Base-by-base conservation (phyloP, 108 stramenopile genomes). In the Chaetoceros muelleri region DNA sequence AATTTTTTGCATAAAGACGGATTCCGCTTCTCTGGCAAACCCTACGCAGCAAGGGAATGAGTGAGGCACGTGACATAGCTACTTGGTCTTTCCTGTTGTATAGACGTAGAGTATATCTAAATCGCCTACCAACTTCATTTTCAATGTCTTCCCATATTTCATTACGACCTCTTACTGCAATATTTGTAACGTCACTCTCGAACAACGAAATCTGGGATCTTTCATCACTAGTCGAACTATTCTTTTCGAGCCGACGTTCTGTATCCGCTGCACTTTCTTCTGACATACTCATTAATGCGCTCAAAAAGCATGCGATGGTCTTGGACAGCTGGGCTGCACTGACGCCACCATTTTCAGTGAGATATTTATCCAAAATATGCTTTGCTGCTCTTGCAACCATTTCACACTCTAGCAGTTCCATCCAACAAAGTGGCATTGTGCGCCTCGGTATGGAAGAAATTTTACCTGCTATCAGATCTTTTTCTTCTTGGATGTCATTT, bases 371-470 rank as follows among this genome's bases (percentile, higher is more conserved):
- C 0, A 96, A 71, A 28, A 93, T 80, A 62, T 93, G 90, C 76
- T 94, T 93, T 21, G 88, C 72, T 27, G 88, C 78, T 46, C 97
- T 91, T 16, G 96, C 91, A 18, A 96, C 86, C 80, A 99, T 99
- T 75, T 99, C 98, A 49, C 86, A 78, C 67, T 97, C 95, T 17
- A 96, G 79, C 3, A 97, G 65, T 62, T 99, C 95, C 20, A 93
- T 70, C 91, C 93, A 98, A 55, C 73, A 92, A 49, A 75, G 40
- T 2, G 96, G 90, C 83, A 95, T 83, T 46, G 65, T 69, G 48
- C 78, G 72, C 1, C 90, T 71, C 21, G 60, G 66, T 18, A 80
- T 27, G 18, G 30, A 55, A 17, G 45, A 29, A 2, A 76, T 30
- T 24, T 60, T 46, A 44, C 76, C 71, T 31, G 67, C 55, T 54